Base-by-base conservation (phyloP, 2,329 filamentous ascomycete species). In the Cladosporium oxysporum region DNA sequence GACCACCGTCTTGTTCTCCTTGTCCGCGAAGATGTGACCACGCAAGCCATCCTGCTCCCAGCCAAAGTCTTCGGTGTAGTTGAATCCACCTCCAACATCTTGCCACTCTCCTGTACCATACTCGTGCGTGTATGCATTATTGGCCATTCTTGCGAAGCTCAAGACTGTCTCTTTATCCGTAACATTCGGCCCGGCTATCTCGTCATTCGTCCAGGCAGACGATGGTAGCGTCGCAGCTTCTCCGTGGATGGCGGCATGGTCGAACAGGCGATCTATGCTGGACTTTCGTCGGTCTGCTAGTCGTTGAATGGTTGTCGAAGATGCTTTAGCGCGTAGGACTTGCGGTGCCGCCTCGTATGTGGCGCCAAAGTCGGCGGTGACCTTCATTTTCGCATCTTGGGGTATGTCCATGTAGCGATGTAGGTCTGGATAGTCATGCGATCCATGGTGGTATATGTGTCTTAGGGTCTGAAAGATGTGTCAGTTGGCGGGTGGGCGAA, bases 361-460 rank as follows among this genome's bases (percentile, higher is more conserved):
- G 62, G 70, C 64, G 59, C 73, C 73, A 66, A 72, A 67, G 28
- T 75, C 71, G 65, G 67, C 65, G 5, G 70, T 71, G 57, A 76
- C 71, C 31, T 68, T 66, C 10, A 76, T 58, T 49, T 60, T 57
- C n/a, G 88, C 84, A 53, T 88, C 81, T 11, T 84, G 79, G 23
- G 85, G 80, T 35, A 97, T 82, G 77, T 98, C 92, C 68, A 90
- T 83, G 71, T 87, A 89, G 66, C 90, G 85, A 77, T 97, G 92
- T 18, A 97, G 85, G 5, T 84, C 79, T 2, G 93, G 93, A 71
- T 96, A 87, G 71, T 85, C 82, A 77, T 94, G 86, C 49, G 92
- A 91, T 66, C 94, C 94, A 80, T 97, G 93, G 77, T 97, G 93
- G 79, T 92, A 95, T 74, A 98, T 89, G 79, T 99, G 94, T 73